A percentile compares a stretch with the other conserved stretches of the same genome.
phyloP scores from a whole-genome alignment of 306 rosid species.

The Pachyrhizus erosus region DNA sequence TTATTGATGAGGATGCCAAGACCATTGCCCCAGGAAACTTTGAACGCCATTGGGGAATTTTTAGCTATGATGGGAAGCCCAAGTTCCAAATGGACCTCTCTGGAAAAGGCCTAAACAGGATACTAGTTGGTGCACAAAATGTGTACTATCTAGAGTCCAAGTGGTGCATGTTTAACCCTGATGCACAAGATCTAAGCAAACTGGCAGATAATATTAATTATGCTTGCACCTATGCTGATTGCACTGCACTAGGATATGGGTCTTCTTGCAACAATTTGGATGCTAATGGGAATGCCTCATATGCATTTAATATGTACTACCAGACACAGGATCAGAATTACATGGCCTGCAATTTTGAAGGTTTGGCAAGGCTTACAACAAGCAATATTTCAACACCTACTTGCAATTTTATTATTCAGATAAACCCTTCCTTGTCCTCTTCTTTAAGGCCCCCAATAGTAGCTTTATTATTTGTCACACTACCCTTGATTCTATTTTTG shows the following conservation, averaged over 20 bases:
- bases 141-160: conserved; percentile 68
- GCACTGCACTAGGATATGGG: conserved; percentile 90
- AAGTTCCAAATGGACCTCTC: conserved; percentile 73
- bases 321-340: conserved; percentile 84
- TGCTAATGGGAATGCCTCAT: conserved; percentile 88
- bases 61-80: conserved; percentile 88
- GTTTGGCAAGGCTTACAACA: conserved; percentile 74
- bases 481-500: conserved; percentile 43
- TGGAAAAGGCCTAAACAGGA: conserved; percentile 68
- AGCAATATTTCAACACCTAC: conserved; percentile 79
- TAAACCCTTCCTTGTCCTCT: conserved; percentile 60
- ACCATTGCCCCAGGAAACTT: conserved; percentile 84
- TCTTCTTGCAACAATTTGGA: conserved; percentile 88
- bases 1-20: conserved; percentile 88
- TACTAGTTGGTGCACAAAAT: conserved; percentile 65
- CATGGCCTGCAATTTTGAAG: conserved; percentile 80
- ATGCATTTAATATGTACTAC: conserved; percentile 90
- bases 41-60: conserved; percentile 97
- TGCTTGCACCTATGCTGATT: conserved; percentile 80
- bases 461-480: conserved; percentile 37
- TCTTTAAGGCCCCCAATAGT: conserved; percentile 43
- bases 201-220: conserved; percentile 84
- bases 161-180: conserved; percentile 87
- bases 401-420: conserved; percentile 82
- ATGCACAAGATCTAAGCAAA: conserved; percentile 67